phyloP scores from a whole-genome alignment of 2,329 filamentous ascomycete species.

The Colletotrichum lini region DNA sequence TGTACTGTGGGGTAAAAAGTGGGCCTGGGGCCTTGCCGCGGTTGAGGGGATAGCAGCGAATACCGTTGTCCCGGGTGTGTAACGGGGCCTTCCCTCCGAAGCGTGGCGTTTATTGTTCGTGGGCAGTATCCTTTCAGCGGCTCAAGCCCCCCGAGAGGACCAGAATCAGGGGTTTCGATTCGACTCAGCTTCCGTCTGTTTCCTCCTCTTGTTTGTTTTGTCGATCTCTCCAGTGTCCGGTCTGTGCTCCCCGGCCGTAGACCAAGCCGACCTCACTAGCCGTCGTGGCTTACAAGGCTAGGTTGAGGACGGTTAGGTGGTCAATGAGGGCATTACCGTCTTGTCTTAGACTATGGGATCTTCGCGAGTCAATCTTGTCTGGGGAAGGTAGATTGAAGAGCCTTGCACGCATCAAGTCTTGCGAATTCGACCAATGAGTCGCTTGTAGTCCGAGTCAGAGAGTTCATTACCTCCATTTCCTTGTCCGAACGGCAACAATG shows the following conservation, averaged over 20 bases:
- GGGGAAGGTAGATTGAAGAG: slow-evolving; percentile 1
- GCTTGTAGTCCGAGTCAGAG: slow-evolving; percentile 6
- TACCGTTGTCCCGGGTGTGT: not conserved
- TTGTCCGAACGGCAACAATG: not conserved
- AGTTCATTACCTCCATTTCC: not conserved
- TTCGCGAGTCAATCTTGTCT: slow-evolving; percentile 16
- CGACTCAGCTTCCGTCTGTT: slow-evolving; percentile 3
- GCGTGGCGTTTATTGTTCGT: slow-evolving; percentile 8
- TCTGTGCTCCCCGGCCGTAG: slow-evolving; percentile 9
- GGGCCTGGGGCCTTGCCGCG: too few species aligned
- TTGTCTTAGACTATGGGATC: slow-evolving; percentile 6
- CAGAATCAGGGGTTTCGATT: not conserved
- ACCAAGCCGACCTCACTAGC: slow-evolving; percentile 15
- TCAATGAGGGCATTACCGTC: slow-evolving; percentile 7
- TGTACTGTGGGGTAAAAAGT: too few species aligned
- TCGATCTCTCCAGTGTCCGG: slow-evolving; percentile 6
- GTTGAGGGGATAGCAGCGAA: slow-evolving; percentile 25
- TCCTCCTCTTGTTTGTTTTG: slow-evolving; percentile 1
- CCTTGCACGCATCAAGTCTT: slow-evolving; percentile 4
- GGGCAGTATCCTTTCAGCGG: not conserved
- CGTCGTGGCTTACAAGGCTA: slow-evolving; percentile 8
- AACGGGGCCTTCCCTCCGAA: not conserved
- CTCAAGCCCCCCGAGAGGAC: not conserved
- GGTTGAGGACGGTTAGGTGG: not conserved
- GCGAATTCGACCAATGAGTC: not conserved